Evolutionary conservation across 768 basidiomycete species (phyloP), one percentile per base, ranked within the genome.

Genomic region (Lentinula detonsa): DNA sequence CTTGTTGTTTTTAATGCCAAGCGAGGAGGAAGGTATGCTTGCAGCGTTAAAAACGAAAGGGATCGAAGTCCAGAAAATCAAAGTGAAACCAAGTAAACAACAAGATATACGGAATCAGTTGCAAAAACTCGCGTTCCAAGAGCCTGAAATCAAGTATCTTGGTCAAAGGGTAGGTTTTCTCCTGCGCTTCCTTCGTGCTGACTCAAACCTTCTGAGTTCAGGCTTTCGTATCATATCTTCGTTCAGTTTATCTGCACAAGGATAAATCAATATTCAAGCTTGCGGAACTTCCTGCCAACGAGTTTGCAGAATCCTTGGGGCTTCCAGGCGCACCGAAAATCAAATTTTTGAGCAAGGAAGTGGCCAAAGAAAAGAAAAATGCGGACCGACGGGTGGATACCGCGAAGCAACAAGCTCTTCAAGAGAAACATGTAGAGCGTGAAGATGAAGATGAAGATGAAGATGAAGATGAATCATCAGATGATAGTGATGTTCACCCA

Each of bases 181-280:
- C 62, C 13, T 46, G 43, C 4, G 28, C 51, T 50, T 39, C 23
- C n/a, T 53, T 43, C 48, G n/a, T 35, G 37, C 13, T 58, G 35
- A 4, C 11, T 37, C 21, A 21, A 21, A 23, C 11, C 45, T 6
- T 34, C 33, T 48, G 28, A 28, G 28, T 28, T 5, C 69, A 98
- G 94, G 92, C 95, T 1, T 96, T 98, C 69, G 89, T 98, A 8
- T 96, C 95, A 13, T 99, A 99, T 71, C 77, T 98, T 64, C 91
- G 93, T 15, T 97, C 96, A 4, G 77, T 99, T 23, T 81, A 97
- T 70, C 78, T 98, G 18, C 96, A 98, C 64, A 96, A 93, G 70
- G 88, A 98, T 77, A 99, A 98, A 70, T 77, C 86, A 0, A 85
- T 96, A 63, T 99, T 98, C 81, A 92, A 93, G 68, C 74, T 97